Base-by-base conservation (phyloP, 1,139 yeast species). In the Kodamaea fungicola region DNA sequence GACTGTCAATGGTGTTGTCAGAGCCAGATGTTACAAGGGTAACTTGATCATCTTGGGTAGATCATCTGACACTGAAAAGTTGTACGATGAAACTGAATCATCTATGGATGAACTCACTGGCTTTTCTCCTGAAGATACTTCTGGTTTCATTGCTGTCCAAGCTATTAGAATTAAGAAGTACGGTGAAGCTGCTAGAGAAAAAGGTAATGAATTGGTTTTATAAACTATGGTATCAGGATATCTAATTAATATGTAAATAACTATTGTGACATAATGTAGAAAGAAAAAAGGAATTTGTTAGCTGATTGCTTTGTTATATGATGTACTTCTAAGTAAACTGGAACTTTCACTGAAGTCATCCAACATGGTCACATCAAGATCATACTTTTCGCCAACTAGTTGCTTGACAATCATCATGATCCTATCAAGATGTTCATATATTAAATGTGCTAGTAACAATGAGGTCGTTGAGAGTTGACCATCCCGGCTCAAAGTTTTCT, bases 71-170 rank as follows among this genome's bases (percentile, higher is more conserved):
- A 88, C 97, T 44, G 97, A 90, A 71, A 90, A 89, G 72, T 79
- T 92, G 55, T 92, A 92, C 65, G 97, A 92, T 64, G 97, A 96
- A 50, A 88, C 96, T 44, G 97, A 90, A 66, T 89, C 97, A 19
- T 90, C 97, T 12, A 92, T 92, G 98, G 98, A 92, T 67, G 97
- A 92, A 71, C 81, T 92, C 59, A 90, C 97, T 42, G 98, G 97
- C 42, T 92, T 92, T 76, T 83, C 88, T 55, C 98, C 98, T 45
- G 90, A 86, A 63, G 97, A 92, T 64, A 88, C 98, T 46, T 74
- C 95, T 46, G 98, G 98, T 41, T 92, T 92, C 78, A 92, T 92
- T 67, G 89, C 96, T 53, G 95, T 92, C 52, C 96, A 92, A 76
- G 86, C 97, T 47, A 92, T 92, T 64, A 88, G 98, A 77, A 85